A percentile compares a stretch with the other conserved stretches of the same genome.
Evolutionary conservation across 2,329 filamentous ascomycete genomes (phyloP).

Genomic region (Colletotrichum zoysiae): DNA sequence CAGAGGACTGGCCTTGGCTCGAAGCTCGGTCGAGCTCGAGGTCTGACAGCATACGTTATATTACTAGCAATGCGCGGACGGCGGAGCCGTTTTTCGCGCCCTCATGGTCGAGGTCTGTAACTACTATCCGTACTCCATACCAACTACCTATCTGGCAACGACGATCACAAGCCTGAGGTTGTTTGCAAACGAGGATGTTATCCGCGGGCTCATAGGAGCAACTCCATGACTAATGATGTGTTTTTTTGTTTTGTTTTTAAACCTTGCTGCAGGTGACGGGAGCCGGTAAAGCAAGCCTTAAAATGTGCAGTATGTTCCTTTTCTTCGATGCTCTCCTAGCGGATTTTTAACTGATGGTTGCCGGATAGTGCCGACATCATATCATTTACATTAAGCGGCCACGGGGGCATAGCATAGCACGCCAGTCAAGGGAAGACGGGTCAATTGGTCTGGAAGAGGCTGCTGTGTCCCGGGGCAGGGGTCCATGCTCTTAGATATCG

Average conservation of each 20-base stretch:
- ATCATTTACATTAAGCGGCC: not conserved
- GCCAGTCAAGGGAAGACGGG: not conserved
- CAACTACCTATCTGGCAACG: not conserved
- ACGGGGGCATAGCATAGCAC: not conserved
- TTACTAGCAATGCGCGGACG: not conserved
- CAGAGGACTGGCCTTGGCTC: not conserved
- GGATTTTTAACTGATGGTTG: not conserved
- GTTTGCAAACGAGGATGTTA: not conserved
- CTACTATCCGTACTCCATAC: not conserved
- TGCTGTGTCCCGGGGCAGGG: not conserved
- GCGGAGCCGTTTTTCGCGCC: not conserved
- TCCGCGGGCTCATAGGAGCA: not conserved
- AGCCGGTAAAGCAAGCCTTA: not conserved
- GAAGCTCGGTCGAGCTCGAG: not conserved
- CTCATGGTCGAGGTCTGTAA: slow-evolving; percentile 1
- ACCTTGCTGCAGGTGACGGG: not conserved
- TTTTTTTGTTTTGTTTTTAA: too few relatives aligned
- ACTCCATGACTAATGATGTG: not conserved
- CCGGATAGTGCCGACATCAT: not conserved
- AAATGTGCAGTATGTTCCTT: not conserved
- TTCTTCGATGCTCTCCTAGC: slow-evolving; percentile 7
- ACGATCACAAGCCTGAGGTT: slow-evolving; percentile 14
- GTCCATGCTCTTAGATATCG: not conserved
- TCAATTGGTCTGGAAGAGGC: slow-evolving; percentile 7
- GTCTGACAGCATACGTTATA: not conserved